Evolutionary conservation across 768 basidiomycete species (phyloP).

Genomic region (Suillus weaverae): DNA sequence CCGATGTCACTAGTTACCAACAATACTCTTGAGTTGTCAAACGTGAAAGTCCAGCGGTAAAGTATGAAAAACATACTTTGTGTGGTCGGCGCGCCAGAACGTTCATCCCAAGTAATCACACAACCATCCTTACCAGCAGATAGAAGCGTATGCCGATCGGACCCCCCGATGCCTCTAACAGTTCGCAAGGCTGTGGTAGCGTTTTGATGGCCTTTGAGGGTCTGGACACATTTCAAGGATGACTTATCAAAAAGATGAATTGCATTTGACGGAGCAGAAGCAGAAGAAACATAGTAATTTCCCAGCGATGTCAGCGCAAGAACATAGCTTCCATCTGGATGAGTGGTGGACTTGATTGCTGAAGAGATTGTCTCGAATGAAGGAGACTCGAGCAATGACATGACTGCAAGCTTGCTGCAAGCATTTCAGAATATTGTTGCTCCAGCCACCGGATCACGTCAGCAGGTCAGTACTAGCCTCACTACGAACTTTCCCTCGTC

Average conservation of each 20-base stretch:
- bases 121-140: slow-evolving; percentile 73
- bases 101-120: slow-evolving; percentile 75
- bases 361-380: slow-evolving; percentile 19
- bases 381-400: slow-evolving; percentile 28
- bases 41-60: slow-evolving; percentile 8
- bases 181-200: slow-evolving; percentile 59
- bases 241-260: slow-evolving; percentile 69
- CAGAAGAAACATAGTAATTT: slow-evolving; percentile 60
- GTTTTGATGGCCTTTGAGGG: slow-evolving; percentile 55
- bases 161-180: slow-evolving; percentile 41
- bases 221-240: slow-evolving; percentile 45
- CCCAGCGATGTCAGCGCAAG: slow-evolving; percentile 52
- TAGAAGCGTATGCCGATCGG: slow-evolving; percentile 46
- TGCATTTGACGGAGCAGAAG: slow-evolving; percentile 58
- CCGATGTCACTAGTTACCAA: slow-evolving; percentile 46
- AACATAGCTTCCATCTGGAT: slow-evolving; percentile 55
- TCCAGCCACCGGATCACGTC: too few species aligned
- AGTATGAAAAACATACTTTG: slow-evolving; percentile 51
- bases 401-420: slow-evolving; percentile 11
- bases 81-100: slow-evolving; percentile 49
- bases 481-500: neutral
- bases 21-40: slow-evolving; percentile 40
- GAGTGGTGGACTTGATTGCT: slow-evolving; percentile 31
- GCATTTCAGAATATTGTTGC: too few species aligned
- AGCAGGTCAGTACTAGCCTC: slow-evolving; percentile 12